Evolutionary conservation across 2,329 filamentous ascomycete species (phyloP), one percentile per base, ranked within the genome.

Genomic region (Cladosporium sp.): DNA sequence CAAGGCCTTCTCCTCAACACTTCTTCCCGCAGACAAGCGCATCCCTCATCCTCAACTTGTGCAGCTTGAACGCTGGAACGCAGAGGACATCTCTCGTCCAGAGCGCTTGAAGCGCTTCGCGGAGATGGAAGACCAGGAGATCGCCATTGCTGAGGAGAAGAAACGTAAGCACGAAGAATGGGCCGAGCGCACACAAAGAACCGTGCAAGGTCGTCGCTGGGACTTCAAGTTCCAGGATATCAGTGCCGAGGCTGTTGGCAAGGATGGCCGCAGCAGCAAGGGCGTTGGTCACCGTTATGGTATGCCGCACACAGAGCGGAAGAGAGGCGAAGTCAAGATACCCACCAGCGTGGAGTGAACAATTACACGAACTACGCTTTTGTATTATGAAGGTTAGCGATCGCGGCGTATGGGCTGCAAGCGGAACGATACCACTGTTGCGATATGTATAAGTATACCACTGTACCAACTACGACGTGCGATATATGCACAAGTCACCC

Each of bases 31-130:
- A 8, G 84, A 87, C 62, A 77, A 80, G 53, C 82, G 84, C 51
- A 86, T 87, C 45, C 83, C 84, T 1, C 83, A 86, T 65, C 83
- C 84, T 1, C 81, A 86, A 59, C 72, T 87, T 35, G 74, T 84
- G 42, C 71, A 76, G 12, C 68, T 76, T 25, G 77, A 81, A 57
- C 75, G 75, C 56, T 78, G 81, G 62, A 70, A 70, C 42, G 56
- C 71, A 15, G 66, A 71, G 44, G 68, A 71, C 13, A 62, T 75
- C 4, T 59, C 66, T 7, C 73, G 77, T 47, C 64, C 67, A 12
- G 65, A 74, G 69, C 77, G 81, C 50, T 73, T 71, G 58, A 72
- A 73, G 60, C 45, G 39, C 22, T 53, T 54, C 9, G 57, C 44
- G 40, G 35, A 58, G 51, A 45, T 59, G 12, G 62, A 61, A 37